phyloP scores from a whole-genome alignment of 352 stramenopile species.

The Pythium pyrilobum region DNA sequence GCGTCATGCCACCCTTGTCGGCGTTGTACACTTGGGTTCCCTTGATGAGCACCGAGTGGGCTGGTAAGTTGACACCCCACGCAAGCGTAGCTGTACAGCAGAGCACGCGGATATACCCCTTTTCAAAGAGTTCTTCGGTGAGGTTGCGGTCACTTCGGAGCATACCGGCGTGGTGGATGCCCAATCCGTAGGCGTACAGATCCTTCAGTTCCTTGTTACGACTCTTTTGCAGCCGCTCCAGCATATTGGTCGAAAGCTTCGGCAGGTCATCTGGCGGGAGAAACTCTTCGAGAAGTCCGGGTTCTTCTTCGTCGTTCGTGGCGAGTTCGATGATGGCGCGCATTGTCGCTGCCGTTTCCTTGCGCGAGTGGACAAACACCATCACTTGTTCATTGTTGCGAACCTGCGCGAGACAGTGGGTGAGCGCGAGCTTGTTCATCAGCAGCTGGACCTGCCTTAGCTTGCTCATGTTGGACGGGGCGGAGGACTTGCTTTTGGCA shows the following conservation, averaged over 20 bases:
- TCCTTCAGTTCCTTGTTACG: conserved; percentile 94
- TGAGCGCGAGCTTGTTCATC: conserved; percentile 83
- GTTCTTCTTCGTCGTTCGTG: conserved; percentile 54
- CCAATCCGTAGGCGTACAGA: conserved; percentile 92
- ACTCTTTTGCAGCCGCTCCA: conserved; percentile 87
- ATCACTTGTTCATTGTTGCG: conserved; percentile 89
- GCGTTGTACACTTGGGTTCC: conserved; percentile 99
- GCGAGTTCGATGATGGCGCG: conserved; percentile 90
- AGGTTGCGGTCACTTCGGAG: conserved; percentile 92
- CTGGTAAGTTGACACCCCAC: conserved; percentile 99
- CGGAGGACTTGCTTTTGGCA: conserved; percentile 6
- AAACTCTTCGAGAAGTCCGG: conserved; percentile 49
- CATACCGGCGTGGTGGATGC: conserved; percentile 99
- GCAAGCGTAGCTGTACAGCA: conserved; percentile 99
- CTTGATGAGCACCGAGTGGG: conserved; percentile 99
- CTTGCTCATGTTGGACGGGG: conserved; percentile 41
- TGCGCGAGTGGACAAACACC: conserved; percentile 99
- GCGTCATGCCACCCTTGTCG: conserved; percentile 96
- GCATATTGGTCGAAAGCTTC: conserved; percentile 39
- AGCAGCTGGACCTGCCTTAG: conserved; percentile 62
- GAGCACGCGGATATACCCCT: conserved; percentile 95
- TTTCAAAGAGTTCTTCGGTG: conserved; percentile 96
- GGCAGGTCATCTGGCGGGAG: conserved; percentile 48
- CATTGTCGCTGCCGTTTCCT: conserved; percentile 96
- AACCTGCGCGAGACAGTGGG: conserved; percentile 65